These are phyloP conservation scores for Phytophthora parvispora DNA, from an alignment of 352 stramenopile genomes.

Conservation along the genomic window DNA sequence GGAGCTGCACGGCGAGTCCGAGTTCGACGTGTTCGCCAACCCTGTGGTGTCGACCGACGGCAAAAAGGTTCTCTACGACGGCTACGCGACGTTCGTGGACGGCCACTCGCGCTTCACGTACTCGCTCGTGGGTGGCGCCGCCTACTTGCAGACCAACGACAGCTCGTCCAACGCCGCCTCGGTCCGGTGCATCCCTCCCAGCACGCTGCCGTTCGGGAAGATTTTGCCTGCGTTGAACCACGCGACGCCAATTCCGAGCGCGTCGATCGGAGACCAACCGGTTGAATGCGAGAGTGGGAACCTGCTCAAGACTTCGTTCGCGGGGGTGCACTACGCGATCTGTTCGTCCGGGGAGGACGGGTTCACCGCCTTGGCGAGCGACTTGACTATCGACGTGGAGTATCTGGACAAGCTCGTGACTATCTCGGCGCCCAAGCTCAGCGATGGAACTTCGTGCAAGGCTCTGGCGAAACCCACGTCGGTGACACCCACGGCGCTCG, in stretches of 20 bases:
- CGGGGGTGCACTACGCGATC: slow-evolving; percentile 29
- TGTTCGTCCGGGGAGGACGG: slow-evolving; percentile 23
- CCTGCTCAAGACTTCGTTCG: slow-evolving; percentile 41
- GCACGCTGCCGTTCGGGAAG: slow-evolving; percentile 21
- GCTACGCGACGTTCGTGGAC: slow-evolving; percentile 36
- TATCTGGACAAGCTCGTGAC: slow-evolving; percentile 17
- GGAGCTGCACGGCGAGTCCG: slow-evolving; percentile 22
- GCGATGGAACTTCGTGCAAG: slow-evolving; percentile 10
- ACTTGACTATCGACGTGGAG: slow-evolving; percentile 41
- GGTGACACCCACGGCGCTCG: slow-evolving; percentile 12
- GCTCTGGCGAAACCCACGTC: neutral
- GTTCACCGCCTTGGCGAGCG: slow-evolving; percentile 36
- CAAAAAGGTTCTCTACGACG: slow-evolving; percentile 29
- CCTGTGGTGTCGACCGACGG: slow-evolving; percentile 28
- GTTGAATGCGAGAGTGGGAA: slow-evolving; percentile 34
- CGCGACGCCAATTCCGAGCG: slow-evolving; percentile 19
- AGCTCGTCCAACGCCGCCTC: slow-evolving; percentile 6
- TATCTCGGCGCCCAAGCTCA: slow-evolving; percentile 6
- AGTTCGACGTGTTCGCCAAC: slow-evolving; percentile 41
- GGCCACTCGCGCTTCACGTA: slow-evolving; percentile 33
- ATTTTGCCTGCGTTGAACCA: slow-evolving; percentile 28
- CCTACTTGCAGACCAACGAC: slow-evolving; percentile 34
- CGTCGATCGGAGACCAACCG: slow-evolving; percentile 6
- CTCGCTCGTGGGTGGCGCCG: slow-evolving; percentile 28
- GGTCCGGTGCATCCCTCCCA: slow-evolving; percentile 25